A percentile compares a stretch with the other conserved stretches of the same genome.
Conservation (phyloP, 1,139 yeast genomes). For the Yamadazyma atmosphaerica region DNA sequence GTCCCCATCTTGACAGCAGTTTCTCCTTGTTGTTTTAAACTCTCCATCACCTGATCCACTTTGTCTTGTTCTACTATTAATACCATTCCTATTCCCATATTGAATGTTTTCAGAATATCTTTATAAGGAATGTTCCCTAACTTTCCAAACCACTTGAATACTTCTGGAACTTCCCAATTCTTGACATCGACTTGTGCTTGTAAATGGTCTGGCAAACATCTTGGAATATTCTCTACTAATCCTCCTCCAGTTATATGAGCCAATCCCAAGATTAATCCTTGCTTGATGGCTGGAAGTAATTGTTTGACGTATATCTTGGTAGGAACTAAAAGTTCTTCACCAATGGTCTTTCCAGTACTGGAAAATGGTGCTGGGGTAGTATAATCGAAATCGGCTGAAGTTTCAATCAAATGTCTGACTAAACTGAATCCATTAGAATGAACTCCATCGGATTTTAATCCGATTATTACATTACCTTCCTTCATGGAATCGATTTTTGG, state of each 20-base stretch:
- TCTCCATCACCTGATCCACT: constrained; percentile 55
- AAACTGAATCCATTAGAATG: constrained; percentile 97
- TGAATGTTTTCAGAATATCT: constrained; percentile 88
- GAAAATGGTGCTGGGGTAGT: constrained; percentile 83
- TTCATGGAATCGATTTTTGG: constrained; percentile 70
- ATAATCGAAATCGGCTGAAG: constrained; percentile 66
- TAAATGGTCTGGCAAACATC: constrained; percentile 81
- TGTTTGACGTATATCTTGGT: constrained; percentile 95
- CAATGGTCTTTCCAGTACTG: constrained; percentile 66
- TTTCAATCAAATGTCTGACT: constrained; percentile 90
- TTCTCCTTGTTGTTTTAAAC: constrained; percentile 69
- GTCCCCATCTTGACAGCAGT: constrained; percentile 77
- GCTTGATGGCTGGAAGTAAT: constrained; percentile 68
- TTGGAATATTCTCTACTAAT: constrained; percentile 90
- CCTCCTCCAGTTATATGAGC: constrained; percentile 99
- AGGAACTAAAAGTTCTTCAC: constrained; percentile 84
- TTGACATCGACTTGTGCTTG: constrained; percentile 80
- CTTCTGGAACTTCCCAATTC: constrained; percentile 81
- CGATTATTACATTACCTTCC: constrained; percentile 80
- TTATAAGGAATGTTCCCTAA: constrained; percentile 86
- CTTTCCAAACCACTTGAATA: constrained; percentile 91
- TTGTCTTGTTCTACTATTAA: constrained; percentile 69
- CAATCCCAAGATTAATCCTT: constrained; percentile 75
- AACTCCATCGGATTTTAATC: constrained; percentile 86
- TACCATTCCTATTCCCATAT: constrained; percentile 97